These are phyloP conservation scores for Luffa aegyptiaca DNA, from an alignment of 306 rosid genomes.

Conservation along the genomic window DNA sequence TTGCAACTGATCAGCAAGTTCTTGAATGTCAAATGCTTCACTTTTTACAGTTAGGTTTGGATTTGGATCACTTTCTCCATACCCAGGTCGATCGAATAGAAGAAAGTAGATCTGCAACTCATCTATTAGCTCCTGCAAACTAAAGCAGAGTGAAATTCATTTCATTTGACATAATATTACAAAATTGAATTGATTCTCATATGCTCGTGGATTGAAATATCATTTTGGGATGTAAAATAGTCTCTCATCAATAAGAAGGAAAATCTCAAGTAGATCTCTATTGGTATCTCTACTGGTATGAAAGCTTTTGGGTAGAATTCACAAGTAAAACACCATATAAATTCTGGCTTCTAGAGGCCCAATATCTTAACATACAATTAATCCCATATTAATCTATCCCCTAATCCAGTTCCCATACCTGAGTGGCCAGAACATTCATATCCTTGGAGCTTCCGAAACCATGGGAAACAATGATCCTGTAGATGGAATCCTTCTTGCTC, in stretches of 20 bases:
- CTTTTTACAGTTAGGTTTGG: constrained; percentile 48
- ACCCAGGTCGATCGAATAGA: constrained; percentile 77
- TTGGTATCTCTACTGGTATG: too few species aligned
- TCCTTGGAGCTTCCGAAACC: constrained; percentile 56
- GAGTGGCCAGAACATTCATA: constrained; percentile 29
- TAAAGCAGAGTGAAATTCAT: not conserved
- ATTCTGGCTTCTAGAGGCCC: too few species aligned
- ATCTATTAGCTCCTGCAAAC: constrained; percentile 62
- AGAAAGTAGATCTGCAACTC: constrained; percentile 62
- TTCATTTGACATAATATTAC: not conserved
- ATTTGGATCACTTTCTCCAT: constrained; percentile 90
- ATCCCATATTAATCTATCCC: not conserved
- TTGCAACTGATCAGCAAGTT: constrained; percentile 71
- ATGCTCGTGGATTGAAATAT: not conserved
- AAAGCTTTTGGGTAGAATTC: too few species aligned
- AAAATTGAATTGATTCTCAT: not conserved
- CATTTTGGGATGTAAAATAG: too few species aligned
- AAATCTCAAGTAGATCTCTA: too few species aligned
- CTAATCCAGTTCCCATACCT: not conserved
- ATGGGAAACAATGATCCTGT: constrained; percentile 38
- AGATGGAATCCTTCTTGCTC: constrained; percentile 1
- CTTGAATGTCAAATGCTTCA: constrained; percentile 80
- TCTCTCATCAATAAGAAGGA: too few species aligned
- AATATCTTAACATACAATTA: too few species aligned
- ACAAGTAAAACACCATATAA: too few species aligned